Base-by-base conservation (phyloP, 2,329 filamentous ascomycete species). In the Colletotrichum aenigma region DNA sequence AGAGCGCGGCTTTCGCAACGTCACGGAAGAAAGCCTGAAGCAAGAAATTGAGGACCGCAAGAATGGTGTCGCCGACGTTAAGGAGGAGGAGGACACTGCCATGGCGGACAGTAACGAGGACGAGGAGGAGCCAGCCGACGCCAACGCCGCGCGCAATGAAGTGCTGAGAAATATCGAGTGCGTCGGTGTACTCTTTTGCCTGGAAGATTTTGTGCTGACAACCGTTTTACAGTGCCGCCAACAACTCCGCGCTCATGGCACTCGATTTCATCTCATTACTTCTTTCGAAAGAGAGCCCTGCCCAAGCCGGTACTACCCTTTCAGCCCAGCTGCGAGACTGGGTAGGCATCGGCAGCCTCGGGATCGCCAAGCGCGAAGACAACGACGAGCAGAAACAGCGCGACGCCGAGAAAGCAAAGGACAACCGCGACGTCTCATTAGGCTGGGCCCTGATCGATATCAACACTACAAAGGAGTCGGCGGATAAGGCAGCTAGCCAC, bases 221-320 rank as follows among this genome's bases (percentile, higher is more conserved):
- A 56, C 32, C 7, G 7, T 7, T 38, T 15, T 72, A 85, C 82
- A 89, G 85, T 83, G 86, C 79, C 9, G 88, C 88, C 13, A 87
- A 91, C 71, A 91, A 93, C 78, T 90, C 91, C 70, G 89, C 93
- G 55, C 88, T 94, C 81, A 89, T 94, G 75, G 92, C 93, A 8
- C 91, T 97, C 80, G 95, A 98, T 83, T 95, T 96, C 80, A 86
- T 98, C 71, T 98, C 96, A 34, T 90, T 98, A 8, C 88, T 98
- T 2, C 88, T 97, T 18, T 95, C 95, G n/a, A 96, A 96, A 82
- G 91, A 97, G 81, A 88, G 88, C n/a, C 94, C 95, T 1, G 91
- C 90, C 10, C 91, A 93, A 78, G 94, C 93, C 7, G 89, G 92
- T 79, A 84, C 88, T 62, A 95, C 95, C 6, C 90, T 98, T 77